Base-by-base conservation (phyloP, 306 rosid species). In the Glycyrrhiza uralensis region DNA sequence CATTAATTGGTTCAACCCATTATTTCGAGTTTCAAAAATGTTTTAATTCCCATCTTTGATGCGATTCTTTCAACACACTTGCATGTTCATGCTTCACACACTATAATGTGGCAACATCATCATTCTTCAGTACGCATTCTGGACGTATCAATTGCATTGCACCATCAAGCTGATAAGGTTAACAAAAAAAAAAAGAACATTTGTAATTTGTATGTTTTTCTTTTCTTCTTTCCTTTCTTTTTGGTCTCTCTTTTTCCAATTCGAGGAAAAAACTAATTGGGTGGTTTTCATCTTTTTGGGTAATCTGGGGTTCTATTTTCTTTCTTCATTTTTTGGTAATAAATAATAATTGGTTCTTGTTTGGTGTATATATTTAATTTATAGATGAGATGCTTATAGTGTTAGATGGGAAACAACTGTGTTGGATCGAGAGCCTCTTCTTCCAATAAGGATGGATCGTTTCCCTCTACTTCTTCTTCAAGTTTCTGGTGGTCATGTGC, bases 361-460 rank as follows among this genome's bases (percentile, higher is more conserved):
- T 74, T 18, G 55, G 22, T n/a, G 28, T 55, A 41, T 41, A 17
- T 49, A 19, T 56, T 7, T 20, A 22, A 38, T 47, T n/a, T n/a
- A n/a, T n/a, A n/a, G n/a, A n/a, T n/a, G n/a, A 70, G 83, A 79
- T 71, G 81, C 23, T 63, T 47, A 20, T 41, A 75, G 70, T 56
- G 78, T 70, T 76, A 82, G 81, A 94, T 94, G 97, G 98, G 98
- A 57, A 91, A 94, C 82, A 86, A 76, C 64, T 89, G 98, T 36
- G 81, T 91, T 49, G 87, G 90, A 56, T 64, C 87, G 72, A 69
- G 65, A 77, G 44, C 29, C 39, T 75, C 18, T 11, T 17, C 39
- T 54, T 63, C 74, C 0, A 5, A 17, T 35, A 80, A 71, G 28
- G 72, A 74, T 20, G 79, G 81, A 8, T 17, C 85, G 0, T 8